A percentile compares a stretch with the other conserved stretches of the same genome.
phyloP scores from a whole-genome alignment of 352 stramenopile genomes.

The Globisporangium iwayamae region DNA sequence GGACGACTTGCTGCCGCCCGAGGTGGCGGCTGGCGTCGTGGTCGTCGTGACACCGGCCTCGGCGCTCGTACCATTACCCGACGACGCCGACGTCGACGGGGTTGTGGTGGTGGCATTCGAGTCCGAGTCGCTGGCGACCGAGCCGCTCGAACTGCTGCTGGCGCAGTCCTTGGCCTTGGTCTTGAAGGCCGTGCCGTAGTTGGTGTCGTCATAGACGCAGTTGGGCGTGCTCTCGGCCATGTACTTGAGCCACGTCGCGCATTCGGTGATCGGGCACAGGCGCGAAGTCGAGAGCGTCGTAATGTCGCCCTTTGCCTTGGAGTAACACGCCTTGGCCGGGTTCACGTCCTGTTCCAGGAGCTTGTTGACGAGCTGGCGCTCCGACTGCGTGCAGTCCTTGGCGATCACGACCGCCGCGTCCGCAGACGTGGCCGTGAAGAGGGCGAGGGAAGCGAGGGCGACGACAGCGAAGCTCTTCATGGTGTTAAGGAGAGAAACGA shows the following conservation, averaged over 20 bases:
- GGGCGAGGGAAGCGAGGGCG: conserved; percentile 15
- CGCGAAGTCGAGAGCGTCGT: conserved; percentile 41
- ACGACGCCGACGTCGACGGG: conserved; percentile 9
- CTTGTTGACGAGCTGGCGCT: conserved; percentile 55
- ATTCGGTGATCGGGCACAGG: conserved; percentile 51
- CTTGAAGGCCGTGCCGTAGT: conserved; percentile 45
- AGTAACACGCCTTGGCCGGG: conserved; percentile 53
- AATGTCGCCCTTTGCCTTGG: conserved; percentile 47
- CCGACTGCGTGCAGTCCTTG: conserved; percentile 43
- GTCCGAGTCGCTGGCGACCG: conserved; percentile 2
- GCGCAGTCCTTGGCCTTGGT: conserved; percentile 48
- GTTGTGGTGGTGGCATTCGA: not conserved
- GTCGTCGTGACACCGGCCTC: conserved; percentile 15
- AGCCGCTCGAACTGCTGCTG: conserved; percentile 13
- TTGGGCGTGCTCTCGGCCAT: conserved; percentile 47
- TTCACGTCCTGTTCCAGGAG: conserved; percentile 55
- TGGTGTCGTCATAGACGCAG: conserved; percentile 65
- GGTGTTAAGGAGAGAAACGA: not conserved
- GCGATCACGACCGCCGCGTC: conserved; percentile 20
- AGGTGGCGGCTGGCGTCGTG: conserved; percentile 2
- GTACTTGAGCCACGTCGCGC: conserved; percentile 48
- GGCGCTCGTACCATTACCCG: conserved; percentile 12
- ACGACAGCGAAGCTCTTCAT: conserved; percentile 39
- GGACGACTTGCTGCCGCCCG: not conserved
- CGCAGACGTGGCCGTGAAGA: conserved; percentile 8